Evolutionary conservation across 176 grass and related monocot genomes (phyloP).

Genomic region (Bolboschoenus planiculmis): DNA sequence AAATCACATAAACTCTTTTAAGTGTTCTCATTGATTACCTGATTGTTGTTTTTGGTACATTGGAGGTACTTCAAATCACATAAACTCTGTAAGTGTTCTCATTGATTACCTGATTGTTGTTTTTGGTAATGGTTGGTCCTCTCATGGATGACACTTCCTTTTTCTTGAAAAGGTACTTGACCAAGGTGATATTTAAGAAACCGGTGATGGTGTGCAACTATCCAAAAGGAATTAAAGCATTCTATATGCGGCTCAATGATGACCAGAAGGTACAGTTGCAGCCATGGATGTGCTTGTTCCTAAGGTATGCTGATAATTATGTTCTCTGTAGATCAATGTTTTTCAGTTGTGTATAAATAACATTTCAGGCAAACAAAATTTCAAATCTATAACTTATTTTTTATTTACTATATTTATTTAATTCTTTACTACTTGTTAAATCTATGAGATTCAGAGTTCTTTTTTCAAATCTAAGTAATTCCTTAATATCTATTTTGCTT

Average conservation of each 20-base stretch:
- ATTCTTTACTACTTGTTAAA: too few relatives aligned
- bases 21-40: neutral
- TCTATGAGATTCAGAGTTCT: too few relatives aligned
- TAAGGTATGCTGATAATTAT: conserved; percentile 40
- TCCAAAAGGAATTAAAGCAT: conserved; percentile 91
- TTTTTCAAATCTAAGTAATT: too few relatives aligned
- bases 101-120: neutral
- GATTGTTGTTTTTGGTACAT: neutral
- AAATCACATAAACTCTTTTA: neutral
- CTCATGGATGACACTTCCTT: conserved; percentile 6
- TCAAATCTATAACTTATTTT: too few relatives aligned
- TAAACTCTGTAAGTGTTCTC: neutral
- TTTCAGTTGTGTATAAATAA: too few relatives aligned
- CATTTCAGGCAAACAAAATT: too few relatives aligned
- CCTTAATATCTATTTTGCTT: too few relatives aligned
- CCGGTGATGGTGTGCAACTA: conserved; percentile 99
- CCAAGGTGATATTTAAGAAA: conserved; percentile 94
- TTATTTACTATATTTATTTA: too few relatives aligned
- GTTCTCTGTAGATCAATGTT: neutral
- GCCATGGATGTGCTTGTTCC: conserved; percentile 99
- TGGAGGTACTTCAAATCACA: conserved; percentile 44
- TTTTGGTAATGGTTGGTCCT: neutral
- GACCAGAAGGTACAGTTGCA: conserved; percentile 84
- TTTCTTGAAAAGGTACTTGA: conserved; percentile 63
- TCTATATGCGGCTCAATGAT: conserved; percentile 95